Evolutionary conservation across 2,329 filamentous ascomycete species (phyloP).

Genomic region (Lasiodiplodia theobromae): DNA sequence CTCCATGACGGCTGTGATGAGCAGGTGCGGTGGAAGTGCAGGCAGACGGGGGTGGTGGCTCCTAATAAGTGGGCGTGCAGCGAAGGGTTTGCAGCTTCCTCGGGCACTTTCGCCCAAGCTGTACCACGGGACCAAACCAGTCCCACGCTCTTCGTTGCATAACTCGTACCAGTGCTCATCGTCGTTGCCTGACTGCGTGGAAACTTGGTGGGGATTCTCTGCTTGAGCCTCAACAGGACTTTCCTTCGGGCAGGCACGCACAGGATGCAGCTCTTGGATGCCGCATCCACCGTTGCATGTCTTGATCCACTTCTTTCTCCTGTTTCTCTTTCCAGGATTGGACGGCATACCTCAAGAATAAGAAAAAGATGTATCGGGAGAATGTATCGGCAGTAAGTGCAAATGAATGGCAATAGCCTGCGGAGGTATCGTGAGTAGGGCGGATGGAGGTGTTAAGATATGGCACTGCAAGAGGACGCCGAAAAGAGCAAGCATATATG

Average conservation of each 20-base stretch:
- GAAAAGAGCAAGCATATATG: not conserved
- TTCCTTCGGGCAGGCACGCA: not conserved
- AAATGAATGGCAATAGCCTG: not conserved
- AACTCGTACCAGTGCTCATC: not conserved
- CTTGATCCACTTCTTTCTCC: not conserved
- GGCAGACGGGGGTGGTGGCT: too few species aligned
- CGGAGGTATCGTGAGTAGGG: not conserved
- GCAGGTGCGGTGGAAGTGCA: too few species aligned
- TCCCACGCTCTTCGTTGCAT: too few species aligned
- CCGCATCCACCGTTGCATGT: not conserved
- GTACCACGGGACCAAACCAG: too few species aligned
- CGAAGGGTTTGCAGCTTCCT: too few species aligned
- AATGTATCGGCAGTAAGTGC: not conserved
- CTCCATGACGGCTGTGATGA: too few species aligned
- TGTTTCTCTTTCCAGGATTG: not conserved
- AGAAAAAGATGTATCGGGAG: not conserved
- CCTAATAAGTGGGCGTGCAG: too few species aligned
- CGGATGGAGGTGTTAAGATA: not conserved
- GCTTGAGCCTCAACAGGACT: not conserved
- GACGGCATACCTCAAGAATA: slow-evolving; percentile 6
- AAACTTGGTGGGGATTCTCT: not conserved
- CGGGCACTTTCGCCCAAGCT: too few species aligned
- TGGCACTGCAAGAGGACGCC: not conserved
- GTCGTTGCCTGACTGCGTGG: not conserved
- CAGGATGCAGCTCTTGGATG: not conserved